phyloP scores from a whole-genome alignment of 352 stramenopile species.

The Phytophthora hybrid region DNA sequence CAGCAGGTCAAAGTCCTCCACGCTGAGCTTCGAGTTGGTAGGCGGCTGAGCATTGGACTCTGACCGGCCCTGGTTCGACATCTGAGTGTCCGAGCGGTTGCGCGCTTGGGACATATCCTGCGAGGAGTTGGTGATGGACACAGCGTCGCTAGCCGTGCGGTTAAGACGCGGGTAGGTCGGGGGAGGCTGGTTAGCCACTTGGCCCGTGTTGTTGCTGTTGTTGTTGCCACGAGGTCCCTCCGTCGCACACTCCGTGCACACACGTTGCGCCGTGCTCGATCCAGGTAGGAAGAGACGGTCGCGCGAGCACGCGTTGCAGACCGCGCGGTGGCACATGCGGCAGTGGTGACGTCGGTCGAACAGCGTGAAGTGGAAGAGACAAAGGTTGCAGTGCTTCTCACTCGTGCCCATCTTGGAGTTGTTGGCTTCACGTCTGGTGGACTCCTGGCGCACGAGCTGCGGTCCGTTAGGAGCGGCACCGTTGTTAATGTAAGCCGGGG shows the following conservation, averaged over 20 bases:
- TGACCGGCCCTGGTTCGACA: conserved; percentile 72
- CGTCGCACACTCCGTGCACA: conserved; percentile 89
- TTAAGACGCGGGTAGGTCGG: conserved; percentile 57
- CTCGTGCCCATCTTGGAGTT: conserved; percentile 72
- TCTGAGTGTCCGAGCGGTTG: conserved; percentile 76
- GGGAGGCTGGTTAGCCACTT: conserved; percentile 24
- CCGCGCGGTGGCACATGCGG: conserved; percentile 88
- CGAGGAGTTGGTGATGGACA: conserved; percentile 46
- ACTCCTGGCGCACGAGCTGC: conserved; percentile 66
- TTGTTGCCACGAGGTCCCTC: conserved; percentile 66
- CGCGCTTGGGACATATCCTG: conserved; percentile 45
- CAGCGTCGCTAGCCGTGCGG: conserved; percentile 68
- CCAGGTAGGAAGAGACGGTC: conserved; percentile 86
- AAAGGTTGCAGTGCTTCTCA: conserved; percentile 91
- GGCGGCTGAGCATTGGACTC: conserved; percentile 47
- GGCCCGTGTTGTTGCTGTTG: conserved; percentile 30
- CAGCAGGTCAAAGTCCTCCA: conserved; percentile 96
- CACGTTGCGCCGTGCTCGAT: conserved; percentile 88
- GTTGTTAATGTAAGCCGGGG: conserved; percentile 44
- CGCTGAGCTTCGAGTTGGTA: conserved; percentile 74
- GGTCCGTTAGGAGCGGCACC: conserved; percentile 16
- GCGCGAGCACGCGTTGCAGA: conserved; percentile 89
- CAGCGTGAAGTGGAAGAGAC: conserved; percentile 91
- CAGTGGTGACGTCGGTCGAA: conserved; percentile 91
- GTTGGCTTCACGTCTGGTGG: conserved; percentile 61